Evolutionary conservation across 2,329 filamentous ascomycete species (phyloP).

Genomic region (Cercospora citrullina): DNA sequence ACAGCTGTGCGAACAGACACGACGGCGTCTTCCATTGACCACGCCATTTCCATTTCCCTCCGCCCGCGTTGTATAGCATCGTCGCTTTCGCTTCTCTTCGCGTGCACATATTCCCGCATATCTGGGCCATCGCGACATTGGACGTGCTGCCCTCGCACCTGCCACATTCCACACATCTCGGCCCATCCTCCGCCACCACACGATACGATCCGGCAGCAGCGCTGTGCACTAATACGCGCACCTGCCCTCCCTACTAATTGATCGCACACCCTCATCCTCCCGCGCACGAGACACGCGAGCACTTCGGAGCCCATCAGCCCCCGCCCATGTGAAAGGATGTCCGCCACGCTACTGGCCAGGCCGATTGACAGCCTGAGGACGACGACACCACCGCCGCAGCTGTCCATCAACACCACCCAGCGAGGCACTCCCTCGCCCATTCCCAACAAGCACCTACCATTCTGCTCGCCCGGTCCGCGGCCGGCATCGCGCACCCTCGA

Average conservation of each 20-base stretch:
- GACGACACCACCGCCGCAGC: slow-evolving; percentile 53
- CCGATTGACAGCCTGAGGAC: slow-evolving; percentile 37
- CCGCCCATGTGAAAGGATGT: slow-evolving; percentile 22
- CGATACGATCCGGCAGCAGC: not conserved
- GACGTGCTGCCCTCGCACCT: not conserved
- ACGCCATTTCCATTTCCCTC: not conserved
- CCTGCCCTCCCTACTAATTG: not conserved
- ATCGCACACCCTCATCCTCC: not conserved
- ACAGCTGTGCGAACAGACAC: not conserved
- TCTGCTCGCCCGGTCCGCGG: slow-evolving; percentile 75
- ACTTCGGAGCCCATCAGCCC: not conserved
- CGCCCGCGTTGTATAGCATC: not conserved
- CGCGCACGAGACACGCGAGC: not conserved
- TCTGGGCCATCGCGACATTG: not conserved
- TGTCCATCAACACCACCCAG: slow-evolving; percentile 59
- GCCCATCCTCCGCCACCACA: not conserved
- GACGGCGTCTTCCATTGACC: slow-evolving; percentile 3
- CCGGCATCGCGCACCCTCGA: slow-evolving; percentile 52
- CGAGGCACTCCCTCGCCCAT: slow-evolving; percentile 61
- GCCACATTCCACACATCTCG: slow-evolving; percentile 1
- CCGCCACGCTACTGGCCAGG: slow-evolving; percentile 46
- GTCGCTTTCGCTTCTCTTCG: not conserved
- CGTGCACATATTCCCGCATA: not conserved
- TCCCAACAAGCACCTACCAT: slow-evolving; percentile 88
- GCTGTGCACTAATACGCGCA: not conserved